Percentiles rank a stretch among this genome's conserved stretches.
Evolutionary conservation across 208 protist species (phyloP).

Genomic region (Trypanosoma avium): DNA sequence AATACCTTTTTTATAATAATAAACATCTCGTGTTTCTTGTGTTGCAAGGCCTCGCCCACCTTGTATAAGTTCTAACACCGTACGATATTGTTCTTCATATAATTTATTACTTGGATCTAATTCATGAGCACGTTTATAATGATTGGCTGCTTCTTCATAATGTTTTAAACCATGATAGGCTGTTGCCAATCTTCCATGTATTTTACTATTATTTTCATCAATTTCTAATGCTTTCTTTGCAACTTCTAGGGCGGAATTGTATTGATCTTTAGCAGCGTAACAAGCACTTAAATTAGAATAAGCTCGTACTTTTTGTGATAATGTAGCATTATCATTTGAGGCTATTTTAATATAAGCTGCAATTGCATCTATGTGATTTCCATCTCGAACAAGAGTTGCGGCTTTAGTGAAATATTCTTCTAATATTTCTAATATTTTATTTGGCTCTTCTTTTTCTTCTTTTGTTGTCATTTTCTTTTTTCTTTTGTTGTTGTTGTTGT

Average conservation of each 20-base stretch:
- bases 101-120: constrained; percentile 34
- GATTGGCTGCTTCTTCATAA: constrained; percentile 60
- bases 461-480: constrained; percentile 10
- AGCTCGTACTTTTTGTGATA: constrained; percentile 47
- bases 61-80: constrained; percentile 49
- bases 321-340: constrained; percentile 10
- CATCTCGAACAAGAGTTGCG: constrained; percentile 41
- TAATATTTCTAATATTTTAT: neutral
- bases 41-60: constrained; percentile 40
- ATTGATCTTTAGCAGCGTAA: constrained; percentile 63
- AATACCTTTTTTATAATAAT: constrained; percentile 81
- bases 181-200: constrained; percentile 60
- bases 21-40: constrained; percentile 41
- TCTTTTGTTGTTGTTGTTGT: neutral
- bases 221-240: constrained; percentile 52
- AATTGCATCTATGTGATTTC: constrained; percentile 57
- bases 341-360: constrained; percentile 47
- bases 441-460: neutral
- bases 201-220: constrained; percentile 51
- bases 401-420: constrained; percentile 57
- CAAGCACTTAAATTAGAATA: constrained; percentile 84
- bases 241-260: constrained; percentile 41
- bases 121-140: constrained; percentile 37
- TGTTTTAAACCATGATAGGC: constrained; percentile 65
- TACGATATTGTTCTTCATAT: constrained; percentile 34